phyloP scores from a whole-genome alignment of 192 early-diverging fungal species.

The Backusella australiensis region DNA sequence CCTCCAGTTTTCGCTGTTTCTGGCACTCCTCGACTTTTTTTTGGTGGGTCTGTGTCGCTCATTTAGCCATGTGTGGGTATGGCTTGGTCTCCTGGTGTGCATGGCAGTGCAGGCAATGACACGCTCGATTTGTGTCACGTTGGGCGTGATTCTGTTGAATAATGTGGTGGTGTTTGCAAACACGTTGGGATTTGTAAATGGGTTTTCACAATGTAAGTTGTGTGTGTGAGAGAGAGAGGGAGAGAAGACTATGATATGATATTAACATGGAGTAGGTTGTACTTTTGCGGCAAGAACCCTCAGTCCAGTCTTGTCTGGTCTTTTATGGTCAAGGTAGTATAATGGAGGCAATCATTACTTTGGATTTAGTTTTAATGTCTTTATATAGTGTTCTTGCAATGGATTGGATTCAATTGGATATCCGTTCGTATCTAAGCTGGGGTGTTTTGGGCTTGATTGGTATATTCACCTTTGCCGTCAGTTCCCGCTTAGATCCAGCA shows the following conservation, averaged over 20 bases:
- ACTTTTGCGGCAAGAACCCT: conserved; percentile 33
- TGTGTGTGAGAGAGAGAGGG: too few species aligned
- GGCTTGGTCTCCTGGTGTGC: conserved; percentile 21
- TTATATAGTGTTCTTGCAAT: conserved; percentile 4
- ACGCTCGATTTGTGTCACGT: conserved; percentile 37
- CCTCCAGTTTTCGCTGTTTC: conserved; percentile 34
- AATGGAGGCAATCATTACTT: background rate
- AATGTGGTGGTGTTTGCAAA: conserved; percentile 41
- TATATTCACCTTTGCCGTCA: background rate
- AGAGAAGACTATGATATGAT: background rate
- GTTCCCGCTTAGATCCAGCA: conserved; percentile 1
- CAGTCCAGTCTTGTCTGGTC: conserved; percentile 50
- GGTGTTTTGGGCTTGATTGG: background rate
- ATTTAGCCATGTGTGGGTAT: conserved; percentile 15
- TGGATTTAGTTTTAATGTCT: background rate
- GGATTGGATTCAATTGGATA: conserved; percentile 11
- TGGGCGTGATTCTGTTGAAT: conserved; percentile 44
- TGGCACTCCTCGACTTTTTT: conserved; percentile 12
- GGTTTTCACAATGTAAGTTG: conserved; percentile 44
- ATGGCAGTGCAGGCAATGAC: conserved; percentile 27
- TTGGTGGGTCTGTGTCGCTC: conserved; percentile 6
- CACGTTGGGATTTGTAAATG: conserved; percentile 55
- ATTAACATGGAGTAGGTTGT: background rate
- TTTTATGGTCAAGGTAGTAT: conserved; percentile 51
- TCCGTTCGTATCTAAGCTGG: conserved; percentile 12